Conservation (phyloP, 331 rosid genomes). For the Ulmus americana region DNA sequence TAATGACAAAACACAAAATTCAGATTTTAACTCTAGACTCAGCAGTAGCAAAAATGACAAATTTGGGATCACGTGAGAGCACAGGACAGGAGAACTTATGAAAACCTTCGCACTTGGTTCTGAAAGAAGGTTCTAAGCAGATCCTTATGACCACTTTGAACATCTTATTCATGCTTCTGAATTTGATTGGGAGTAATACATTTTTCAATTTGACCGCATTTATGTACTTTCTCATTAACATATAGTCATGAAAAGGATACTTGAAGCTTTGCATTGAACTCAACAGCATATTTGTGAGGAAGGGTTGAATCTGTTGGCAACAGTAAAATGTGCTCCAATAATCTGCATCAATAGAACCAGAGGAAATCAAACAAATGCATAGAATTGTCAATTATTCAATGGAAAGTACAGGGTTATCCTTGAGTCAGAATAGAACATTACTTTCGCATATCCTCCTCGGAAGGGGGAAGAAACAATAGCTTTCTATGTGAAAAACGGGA, state of each 20-base stretch:
- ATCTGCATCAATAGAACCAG: constrained; percentile 41
- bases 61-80: neutral
- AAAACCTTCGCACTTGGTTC: neutral
- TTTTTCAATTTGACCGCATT: neutral
- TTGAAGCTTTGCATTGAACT: constrained; percentile 54
- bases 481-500: constrained; percentile 96
- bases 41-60: neutral
- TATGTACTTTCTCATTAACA: constrained; percentile 2
- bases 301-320: constrained; percentile 61
- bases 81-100: neutral
- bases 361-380: constrained; percentile 16
- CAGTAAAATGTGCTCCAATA: constrained; percentile 59
- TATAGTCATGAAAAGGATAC: constrained; percentile 56
- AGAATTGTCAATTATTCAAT: constrained; percentile 12
- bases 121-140: neutral
- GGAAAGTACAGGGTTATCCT: constrained; percentile 1
- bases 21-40: neutral
- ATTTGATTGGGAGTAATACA: neutral
- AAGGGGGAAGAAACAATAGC: constrained; percentile 71
- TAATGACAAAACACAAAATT: neutral
- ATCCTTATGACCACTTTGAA: neutral
- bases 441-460: constrained; percentile 56
- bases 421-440: constrained; percentile 22
- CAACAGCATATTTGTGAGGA: constrained; percentile 58
- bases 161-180: neutral